These are phyloP conservation scores for Vaccinium corymbosum DNA, from an alignment of 148 eudicot species.

Conservation along the genomic window DNA sequence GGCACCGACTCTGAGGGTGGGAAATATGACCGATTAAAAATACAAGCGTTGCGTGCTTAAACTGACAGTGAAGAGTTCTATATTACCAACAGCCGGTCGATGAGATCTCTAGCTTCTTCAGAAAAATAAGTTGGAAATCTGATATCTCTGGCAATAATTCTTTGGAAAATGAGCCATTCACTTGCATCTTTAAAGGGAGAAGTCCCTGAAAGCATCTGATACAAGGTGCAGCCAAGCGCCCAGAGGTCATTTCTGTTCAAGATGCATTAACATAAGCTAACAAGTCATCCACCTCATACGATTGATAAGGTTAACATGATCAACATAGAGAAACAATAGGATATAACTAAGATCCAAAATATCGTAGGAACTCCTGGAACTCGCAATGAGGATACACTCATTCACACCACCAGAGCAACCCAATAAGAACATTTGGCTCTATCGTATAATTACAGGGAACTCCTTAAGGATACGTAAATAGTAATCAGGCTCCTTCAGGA, in stretches of 20 bases:
- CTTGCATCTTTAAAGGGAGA: conserved; percentile 99
- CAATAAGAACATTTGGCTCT: background rate
- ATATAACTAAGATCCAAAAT: conserved; percentile 11
- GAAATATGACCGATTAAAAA: background rate
- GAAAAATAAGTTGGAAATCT: conserved; percentile 87
- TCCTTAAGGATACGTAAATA: background rate
- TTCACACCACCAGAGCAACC: conserved; percentile 4
- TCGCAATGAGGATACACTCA: background rate
- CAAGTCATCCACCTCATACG: background rate
- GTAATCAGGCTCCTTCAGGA: background rate
- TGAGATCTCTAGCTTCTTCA: conserved; percentile 76
- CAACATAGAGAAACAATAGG: conserved; percentile 9
- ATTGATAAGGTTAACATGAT: no score
- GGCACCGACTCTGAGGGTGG: background rate
- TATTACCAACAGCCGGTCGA: conserved; percentile 79
- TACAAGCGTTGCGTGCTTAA: background rate
- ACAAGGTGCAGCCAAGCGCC: conserved; percentile 99
- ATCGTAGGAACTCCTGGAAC: background rate
- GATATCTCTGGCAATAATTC: conserved; percentile 86
- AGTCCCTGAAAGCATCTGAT: conserved; percentile 97
- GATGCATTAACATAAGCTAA: conserved; percentile 2
- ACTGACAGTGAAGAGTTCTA: conserved; percentile 8
- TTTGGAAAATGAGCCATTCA: conserved; percentile 97
- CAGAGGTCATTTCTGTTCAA: conserved; percentile 87
- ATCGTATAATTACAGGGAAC: background rate